A percentile compares a stretch with the other conserved stretches of the same genome.
phyloP scores from a whole-genome alignment of 108 stramenopile species.

The Skeletonema grethae region DNA sequence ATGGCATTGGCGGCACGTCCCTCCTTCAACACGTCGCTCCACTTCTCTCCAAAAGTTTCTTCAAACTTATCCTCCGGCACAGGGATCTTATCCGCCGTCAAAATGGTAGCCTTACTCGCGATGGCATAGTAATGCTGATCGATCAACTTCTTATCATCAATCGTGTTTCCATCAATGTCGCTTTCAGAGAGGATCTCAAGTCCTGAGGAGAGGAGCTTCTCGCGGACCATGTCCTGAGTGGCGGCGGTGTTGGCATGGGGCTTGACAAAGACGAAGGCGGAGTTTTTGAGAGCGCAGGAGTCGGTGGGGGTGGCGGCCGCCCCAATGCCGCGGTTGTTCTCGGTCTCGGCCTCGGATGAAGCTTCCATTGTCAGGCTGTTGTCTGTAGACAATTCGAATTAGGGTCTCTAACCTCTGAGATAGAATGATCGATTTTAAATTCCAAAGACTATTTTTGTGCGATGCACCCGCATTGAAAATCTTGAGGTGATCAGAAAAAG shows the following conservation, averaged over 20 bases:
- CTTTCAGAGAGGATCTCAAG: slow-evolving; percentile 75
- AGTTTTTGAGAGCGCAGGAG: slow-evolving; percentile 59
- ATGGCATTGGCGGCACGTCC: slow-evolving; percentile 85
- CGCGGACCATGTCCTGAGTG: slow-evolving; percentile 70
- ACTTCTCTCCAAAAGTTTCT: slow-evolving; percentile 86
- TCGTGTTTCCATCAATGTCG: slow-evolving; percentile 75
- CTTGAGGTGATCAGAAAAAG: no score
- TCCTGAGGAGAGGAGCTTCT: slow-evolving; percentile 60
- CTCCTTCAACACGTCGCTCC: slow-evolving; percentile 77
- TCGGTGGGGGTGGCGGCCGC: slow-evolving; percentile 2
- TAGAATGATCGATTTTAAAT: no score
- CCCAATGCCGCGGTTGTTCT: no score
- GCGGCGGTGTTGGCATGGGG: slow-evolving; percentile 92
- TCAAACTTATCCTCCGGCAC: slow-evolving; percentile 87
- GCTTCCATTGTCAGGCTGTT: no score
- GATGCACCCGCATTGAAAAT: no score
- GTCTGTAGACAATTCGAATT: no score
- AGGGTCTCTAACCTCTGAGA: no score
- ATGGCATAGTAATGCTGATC: slow-evolving; percentile 97
- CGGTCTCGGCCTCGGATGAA: no score
- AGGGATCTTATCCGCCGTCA: slow-evolving; percentile 81
- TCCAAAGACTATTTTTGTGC: no score
- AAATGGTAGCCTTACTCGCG: slow-evolving; percentile 90
- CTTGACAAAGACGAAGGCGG: slow-evolving; percentile 95
- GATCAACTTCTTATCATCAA: slow-evolving; percentile 89